Evolutionary conservation across 805 yeast species (phyloP).

Genomic region (Metschnikowia lochheadii): DNA sequence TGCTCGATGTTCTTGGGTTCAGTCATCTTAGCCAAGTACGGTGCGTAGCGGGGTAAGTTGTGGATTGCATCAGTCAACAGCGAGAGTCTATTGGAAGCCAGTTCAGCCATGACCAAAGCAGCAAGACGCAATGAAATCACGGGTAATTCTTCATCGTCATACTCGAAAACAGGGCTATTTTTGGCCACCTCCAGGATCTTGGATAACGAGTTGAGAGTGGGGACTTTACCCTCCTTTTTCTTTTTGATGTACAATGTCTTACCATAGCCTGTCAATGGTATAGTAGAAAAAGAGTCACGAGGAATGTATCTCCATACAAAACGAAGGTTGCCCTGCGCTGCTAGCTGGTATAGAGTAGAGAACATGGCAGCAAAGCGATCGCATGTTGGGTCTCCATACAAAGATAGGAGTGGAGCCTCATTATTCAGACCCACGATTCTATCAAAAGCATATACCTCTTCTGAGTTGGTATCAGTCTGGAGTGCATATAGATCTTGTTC

Average conservation of each 20-base stretch:
- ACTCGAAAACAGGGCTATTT: conserved; percentile 3
- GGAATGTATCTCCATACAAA: conserved; percentile 76
- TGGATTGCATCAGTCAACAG: conserved; percentile 6
- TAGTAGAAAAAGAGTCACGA: conserved; percentile 24
- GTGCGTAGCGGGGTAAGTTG: conserved; percentile 14
- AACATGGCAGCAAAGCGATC: conserved; percentile 54
- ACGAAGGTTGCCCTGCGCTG: conserved; percentile 60
- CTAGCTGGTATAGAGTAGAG: conserved; percentile 52
- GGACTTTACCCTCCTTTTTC: neutral
- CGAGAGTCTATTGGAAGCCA: neutral
- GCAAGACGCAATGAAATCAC: conserved; percentile 9
- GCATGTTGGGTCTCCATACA: conserved; percentile 65
- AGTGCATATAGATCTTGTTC: conserved; percentile 77
- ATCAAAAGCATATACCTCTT: conserved; percentile 47
- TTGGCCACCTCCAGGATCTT: neutral
- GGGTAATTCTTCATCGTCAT: conserved; percentile 2
- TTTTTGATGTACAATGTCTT: conserved; percentile 23
- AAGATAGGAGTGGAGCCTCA: conserved; percentile 48
- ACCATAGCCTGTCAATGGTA: conserved; percentile 57
- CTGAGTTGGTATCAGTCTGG: conserved; percentile 38
- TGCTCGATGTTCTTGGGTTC: conserved; percentile 1
- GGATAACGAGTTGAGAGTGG: neutral
- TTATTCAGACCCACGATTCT: conserved; percentile 54
- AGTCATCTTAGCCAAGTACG: conserved; percentile 5
- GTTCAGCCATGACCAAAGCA: conserved; percentile 7